Base-by-base conservation (phyloP, 768 basidiomycete genomes). In the Tricholomella constricta region DNA sequence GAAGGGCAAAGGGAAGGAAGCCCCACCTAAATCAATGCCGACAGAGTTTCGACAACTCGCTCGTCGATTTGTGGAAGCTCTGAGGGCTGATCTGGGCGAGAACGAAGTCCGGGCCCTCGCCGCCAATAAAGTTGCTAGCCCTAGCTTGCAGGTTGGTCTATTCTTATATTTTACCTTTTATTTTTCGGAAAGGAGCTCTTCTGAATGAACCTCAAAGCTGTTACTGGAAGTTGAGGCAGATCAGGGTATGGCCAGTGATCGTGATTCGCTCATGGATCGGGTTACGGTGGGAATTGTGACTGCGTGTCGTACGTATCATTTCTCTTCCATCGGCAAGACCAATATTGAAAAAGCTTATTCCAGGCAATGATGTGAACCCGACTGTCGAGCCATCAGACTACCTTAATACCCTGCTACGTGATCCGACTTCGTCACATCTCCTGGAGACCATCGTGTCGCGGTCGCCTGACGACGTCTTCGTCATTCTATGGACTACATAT, bases 381-480 rank as follows among this genome's bases (percentile, higher is more conserved):
- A 61, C 63, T 2, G 66, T 78, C 6, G 81, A 85, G 55, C 72
- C 80, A 10, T 88, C 88, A 0, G 90, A 94, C 64, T 98, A 88
- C 68, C 73, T 97, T 46, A 80, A 81, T 9, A 89, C 90, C 1
- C 79, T 97, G 11, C 78, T 97, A 15, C 82, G 91, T 44, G 92
- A 95, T 62, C 82, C 86, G 2, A 92, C 91, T 2, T 89, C 94
- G 0, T 96, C 95, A 0, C 93, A 95, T 63, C 77, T 96, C 2
- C 78, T 94, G n/a, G 94, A 98, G 67, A 84, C 85, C 1, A 74
- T 96, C 27, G 81, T 94, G 20, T 69, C 72, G 5, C 78, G 80
- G 45, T 81, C 85, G 15, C 85, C 92, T 0, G 69, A 75, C 6
- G 61, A 70, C 15, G 78, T 86, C 2, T 94, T 95, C 63, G 65